Conservation (phyloP, 768 basidiomycete species). For the Tricholoma matsutake region DNA sequence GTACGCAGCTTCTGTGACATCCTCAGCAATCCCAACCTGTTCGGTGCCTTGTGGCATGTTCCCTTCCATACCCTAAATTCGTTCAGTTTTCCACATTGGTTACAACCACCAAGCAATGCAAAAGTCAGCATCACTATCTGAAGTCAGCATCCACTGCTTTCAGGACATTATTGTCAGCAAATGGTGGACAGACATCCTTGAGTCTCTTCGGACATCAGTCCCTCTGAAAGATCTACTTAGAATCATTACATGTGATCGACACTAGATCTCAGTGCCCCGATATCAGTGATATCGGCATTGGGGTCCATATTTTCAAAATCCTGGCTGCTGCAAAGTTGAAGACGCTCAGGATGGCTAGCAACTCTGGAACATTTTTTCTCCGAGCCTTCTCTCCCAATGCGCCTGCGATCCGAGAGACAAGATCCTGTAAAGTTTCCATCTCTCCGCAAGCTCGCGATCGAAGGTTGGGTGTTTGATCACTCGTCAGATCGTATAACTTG, state of each 20-base stretch:
- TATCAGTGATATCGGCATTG: not conserved
- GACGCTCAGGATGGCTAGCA: not conserved
- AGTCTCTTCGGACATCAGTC: not conserved
- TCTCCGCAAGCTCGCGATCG: not conserved
- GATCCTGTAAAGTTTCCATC: not conserved
- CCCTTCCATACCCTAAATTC: not conserved
- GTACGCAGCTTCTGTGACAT: not conserved
- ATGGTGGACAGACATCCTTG: not conserved
- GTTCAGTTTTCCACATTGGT: not conserved
- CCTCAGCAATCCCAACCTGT: not conserved
- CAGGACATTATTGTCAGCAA: not conserved
- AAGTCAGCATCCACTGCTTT: not conserved
- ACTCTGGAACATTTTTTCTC: not conserved
- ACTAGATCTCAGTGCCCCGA: not conserved
- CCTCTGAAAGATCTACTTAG: not conserved
- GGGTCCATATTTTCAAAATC: not conserved
- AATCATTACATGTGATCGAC: not conserved
- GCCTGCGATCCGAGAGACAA: not conserved
- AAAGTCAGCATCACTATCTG: not conserved
- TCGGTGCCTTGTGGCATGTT: not conserved
- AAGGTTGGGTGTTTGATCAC: not conserved
- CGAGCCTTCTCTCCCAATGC: not conserved
- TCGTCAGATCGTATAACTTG: not conserved
- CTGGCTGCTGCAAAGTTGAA: not conserved
- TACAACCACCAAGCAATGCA: not conserved